phyloP scores from a whole-genome alignment of 148 eudicot species.

The Camellia lanceoleosa region DNA sequence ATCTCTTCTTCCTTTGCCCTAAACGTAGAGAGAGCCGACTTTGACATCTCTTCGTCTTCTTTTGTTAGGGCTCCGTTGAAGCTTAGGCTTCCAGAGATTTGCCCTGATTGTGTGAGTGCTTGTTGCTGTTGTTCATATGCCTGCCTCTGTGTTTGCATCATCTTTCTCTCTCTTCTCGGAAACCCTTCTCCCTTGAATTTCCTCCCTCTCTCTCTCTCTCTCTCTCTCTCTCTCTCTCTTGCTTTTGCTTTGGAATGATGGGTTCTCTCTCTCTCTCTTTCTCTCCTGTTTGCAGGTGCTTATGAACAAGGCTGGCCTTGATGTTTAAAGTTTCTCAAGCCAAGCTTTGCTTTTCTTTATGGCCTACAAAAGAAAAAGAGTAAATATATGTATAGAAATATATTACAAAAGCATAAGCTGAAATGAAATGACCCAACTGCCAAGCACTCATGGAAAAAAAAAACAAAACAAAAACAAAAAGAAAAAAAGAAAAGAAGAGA shows the following conservation, averaged over 20 bases:
- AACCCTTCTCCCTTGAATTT: conserved; percentile 24
- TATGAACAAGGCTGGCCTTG: conserved; percentile 15
- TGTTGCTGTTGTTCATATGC: conserved; percentile 22
- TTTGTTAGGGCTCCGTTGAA: conserved; percentile 41
- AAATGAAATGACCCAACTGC: conserved; percentile 18
- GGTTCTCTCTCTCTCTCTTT: background rate
- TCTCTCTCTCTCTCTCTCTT: background rate
- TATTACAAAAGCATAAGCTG: conserved; percentile 3
- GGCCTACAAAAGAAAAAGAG: background rate
- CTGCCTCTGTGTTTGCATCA: conserved; percentile 34
- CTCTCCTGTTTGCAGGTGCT: conserved; percentile 19
- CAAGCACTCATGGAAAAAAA: conserved; percentile 4
- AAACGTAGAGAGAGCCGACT: conserved; percentile 57
- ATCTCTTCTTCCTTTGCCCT: conserved; percentile 88
- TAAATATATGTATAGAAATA: background rate
- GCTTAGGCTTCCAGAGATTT: conserved; percentile 58
- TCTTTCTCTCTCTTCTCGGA: conserved; percentile 12
- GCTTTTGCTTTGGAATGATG: conserved; percentile 14
- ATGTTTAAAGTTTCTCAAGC: conserved; percentile 10
- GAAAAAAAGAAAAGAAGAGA: no score
- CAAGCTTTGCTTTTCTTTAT: background rate
- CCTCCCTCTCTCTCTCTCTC: conserved; percentile 19
- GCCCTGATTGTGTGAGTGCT: conserved; percentile 37
- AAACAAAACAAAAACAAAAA: no score
- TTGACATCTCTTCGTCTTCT: conserved; percentile 50